Evolutionary conservation across 306 rosid species (phyloP), one percentile per base, ranked within the genome.

Genomic region (Rubus idaeus): DNA sequence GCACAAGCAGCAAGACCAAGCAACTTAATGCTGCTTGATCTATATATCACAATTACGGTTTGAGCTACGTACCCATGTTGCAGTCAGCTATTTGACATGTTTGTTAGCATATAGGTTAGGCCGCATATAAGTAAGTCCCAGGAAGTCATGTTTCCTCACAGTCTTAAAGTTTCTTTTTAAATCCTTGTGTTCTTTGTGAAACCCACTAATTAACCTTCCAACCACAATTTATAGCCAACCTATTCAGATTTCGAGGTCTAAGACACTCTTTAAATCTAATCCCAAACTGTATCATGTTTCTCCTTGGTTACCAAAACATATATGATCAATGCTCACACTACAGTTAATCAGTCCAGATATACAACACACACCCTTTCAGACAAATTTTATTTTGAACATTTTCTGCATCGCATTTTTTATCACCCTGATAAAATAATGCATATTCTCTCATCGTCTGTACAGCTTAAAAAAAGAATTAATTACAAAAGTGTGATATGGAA

Each of bases 381-480:
- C 49, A 26, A 30, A 44, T 10, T 74, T 17, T 75, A 16, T 17
- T 16, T 74, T 57, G 2, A 44, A 74, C 55, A 10, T 58, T 58
- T 18, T 42, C 13, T 68, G 8, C 21, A n/a, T 18, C 10, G 49
- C 12, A 39, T 41, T 18, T 35, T 9, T 5, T 46, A 18, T 39
- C 26, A 2, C 39, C 39, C 30, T 49, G 8, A 63, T 39, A 9
- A 41, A 71, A 21, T 13, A 53, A 55, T 39, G 12, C 35, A 17
- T 35, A 79, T 30, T 60, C 57, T 75, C 53, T 64, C 75, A 49
- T 18, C 18, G 39, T 21, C 11, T 45, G 46, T 67, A 26, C 45
- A 75, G 46, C 49, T 41, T 66, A 50, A n/a, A 35, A 13, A 50
- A 68, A 56, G 30, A 52, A 16, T 13, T 39, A 52, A 52, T 53